Percentiles rank a stretch among this genome's conserved stretches.
phyloP scores from a whole-genome alignment of 768 basidiomycete species.

The Phylloporus arenicola region DNA sequence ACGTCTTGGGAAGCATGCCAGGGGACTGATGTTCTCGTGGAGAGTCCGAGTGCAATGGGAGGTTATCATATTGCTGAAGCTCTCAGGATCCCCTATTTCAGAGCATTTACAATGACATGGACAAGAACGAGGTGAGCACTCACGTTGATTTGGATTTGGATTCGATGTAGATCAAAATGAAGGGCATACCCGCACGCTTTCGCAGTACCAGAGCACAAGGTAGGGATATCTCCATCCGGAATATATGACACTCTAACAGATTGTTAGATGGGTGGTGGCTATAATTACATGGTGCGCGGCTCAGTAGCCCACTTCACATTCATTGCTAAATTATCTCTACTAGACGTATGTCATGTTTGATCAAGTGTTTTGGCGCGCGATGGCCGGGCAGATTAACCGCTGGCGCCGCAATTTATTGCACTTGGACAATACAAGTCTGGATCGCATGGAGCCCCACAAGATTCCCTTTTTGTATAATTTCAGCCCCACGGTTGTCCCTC shows the following conservation, averaged over 20 bases:
- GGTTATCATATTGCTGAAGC: conserved; percentile 97
- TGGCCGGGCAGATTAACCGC: conserved; percentile 88
- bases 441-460: conserved; percentile 96
- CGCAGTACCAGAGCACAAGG: conserved; percentile 94
- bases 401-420: conserved; percentile 79
- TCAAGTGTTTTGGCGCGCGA: conserved; percentile 96
- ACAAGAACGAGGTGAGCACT: conserved; percentile 68
- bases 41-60: conserved; percentile 96
- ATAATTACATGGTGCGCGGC: conserved; percentile 88
- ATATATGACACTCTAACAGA: conserved; percentile 12
- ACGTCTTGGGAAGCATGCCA: conserved; percentile 97
- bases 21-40: conserved; percentile 86
- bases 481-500: conserved; percentile 84
- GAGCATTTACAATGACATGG: conserved; percentile 98
- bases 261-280: conserved; percentile 84
- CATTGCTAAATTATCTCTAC: conserved; percentile 3
- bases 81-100: conserved; percentile 86
- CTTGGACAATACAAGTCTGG: conserved; percentile 77
- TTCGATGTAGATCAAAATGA: conserved; percentile 4
- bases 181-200: conserved; percentile 97
- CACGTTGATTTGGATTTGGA: not conserved
- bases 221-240: conserved; percentile 24
- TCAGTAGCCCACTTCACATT: not conserved
- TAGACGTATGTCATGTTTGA: conserved; percentile 96
- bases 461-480: conserved; percentile 98